A percentile compares a stretch with the other conserved stretches of the same genome.
phyloP scores from a whole-genome alignment of 83 land plant genomes.

The Diphasiastrum complanatum region DNA sequence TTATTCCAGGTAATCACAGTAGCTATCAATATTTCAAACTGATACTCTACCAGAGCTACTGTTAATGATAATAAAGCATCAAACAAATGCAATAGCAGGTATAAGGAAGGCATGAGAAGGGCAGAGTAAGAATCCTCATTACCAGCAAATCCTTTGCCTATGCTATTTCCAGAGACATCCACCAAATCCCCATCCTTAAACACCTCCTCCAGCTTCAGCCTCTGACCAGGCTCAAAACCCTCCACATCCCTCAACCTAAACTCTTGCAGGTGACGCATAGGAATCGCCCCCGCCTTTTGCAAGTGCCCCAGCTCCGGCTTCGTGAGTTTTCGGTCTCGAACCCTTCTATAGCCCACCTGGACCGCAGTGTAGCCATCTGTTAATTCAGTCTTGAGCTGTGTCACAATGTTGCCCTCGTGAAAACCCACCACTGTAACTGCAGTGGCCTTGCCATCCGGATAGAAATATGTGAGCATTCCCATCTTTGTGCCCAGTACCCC shows the following conservation, averaged over 20 bases:
- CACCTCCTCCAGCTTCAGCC: conserved; percentile 50
- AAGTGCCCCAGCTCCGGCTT: conserved; percentile 92
- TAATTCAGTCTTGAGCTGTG: conserved; percentile 77
- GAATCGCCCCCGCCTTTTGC: conserved; percentile 62
- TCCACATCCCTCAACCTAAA: conserved; percentile 52
- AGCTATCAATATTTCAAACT: too few relatives aligned
- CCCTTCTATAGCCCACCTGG: conserved; percentile 81
- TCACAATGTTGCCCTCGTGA: conserved; percentile 89
- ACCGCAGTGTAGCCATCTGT: conserved; percentile 91
- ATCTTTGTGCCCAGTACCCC: conserved; percentile 96
- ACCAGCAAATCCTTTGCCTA: conserved; percentile 96
- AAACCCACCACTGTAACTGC: conserved; percentile 92
- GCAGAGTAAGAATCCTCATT: conserved; percentile 4
- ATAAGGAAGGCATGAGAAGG: not conserved
- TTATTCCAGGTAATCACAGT: too few relatives aligned
- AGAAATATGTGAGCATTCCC: conserved; percentile 92
- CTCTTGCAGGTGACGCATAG: conserved; percentile 87
- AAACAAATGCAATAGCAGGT: too few relatives aligned
- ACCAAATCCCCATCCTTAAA: conserved; percentile 95
- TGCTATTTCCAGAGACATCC: conserved; percentile 81
- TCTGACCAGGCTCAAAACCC: conserved; percentile 64
- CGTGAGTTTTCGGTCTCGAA: conserved; percentile 76
- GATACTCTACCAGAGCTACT: too few relatives aligned
- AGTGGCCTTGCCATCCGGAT: conserved; percentile 57
- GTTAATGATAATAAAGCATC: too few relatives aligned